Evolutionary conservation across 768 basidiomycete genomes (phyloP).

Genomic region (Russula virescens): DNA sequence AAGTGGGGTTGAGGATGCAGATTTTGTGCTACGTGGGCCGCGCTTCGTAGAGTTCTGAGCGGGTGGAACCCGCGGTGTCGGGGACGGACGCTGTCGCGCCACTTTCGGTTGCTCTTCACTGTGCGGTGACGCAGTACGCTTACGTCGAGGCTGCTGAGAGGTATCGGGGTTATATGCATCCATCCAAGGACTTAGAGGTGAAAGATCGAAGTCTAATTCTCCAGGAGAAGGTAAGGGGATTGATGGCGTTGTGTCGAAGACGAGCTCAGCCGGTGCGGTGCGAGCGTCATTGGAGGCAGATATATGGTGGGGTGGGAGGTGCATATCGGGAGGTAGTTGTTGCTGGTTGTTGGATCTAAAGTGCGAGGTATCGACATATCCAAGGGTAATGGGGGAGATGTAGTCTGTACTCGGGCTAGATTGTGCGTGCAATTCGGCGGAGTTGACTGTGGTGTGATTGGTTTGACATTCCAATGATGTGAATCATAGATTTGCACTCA

Average conservation of each 20-base stretch:
- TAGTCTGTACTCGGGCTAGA: conserved; percentile 46
- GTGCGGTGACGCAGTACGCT: conserved; percentile 21
- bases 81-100: conserved; percentile 20
- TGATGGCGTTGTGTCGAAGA: conserved; percentile 47
- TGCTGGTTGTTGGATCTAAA: conserved; percentile 24
- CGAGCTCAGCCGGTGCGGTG: conserved; percentile 73
- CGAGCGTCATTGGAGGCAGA: conserved; percentile 29
- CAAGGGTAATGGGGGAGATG: conserved; percentile 56
- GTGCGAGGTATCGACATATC: conserved; percentile 33
- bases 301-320: conserved; percentile 28
- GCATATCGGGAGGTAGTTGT: conserved; percentile 24
- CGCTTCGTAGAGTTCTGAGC: conserved; percentile 13
- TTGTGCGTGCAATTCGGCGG: conserved; percentile 60
- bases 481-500: conserved; percentile 34
- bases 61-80: conserved; percentile 10
- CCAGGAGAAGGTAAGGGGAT: conserved; percentile 39
- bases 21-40: conserved; percentile 16
- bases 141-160: conserved; percentile 18
- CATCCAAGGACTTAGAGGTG: conserved; percentile 77
- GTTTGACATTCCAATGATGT: conserved; percentile 29
- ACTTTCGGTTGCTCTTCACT: conserved; percentile 19
- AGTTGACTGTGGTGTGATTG: conserved; percentile 27
- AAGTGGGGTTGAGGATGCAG: conserved; percentile 24
- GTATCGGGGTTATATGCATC: conserved; percentile 47
- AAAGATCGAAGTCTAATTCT: conserved; percentile 68